These are phyloP conservation scores for Danielia oregonensis DNA, from an alignment of 805 yeast genomes.

Conservation along the genomic window DNA sequence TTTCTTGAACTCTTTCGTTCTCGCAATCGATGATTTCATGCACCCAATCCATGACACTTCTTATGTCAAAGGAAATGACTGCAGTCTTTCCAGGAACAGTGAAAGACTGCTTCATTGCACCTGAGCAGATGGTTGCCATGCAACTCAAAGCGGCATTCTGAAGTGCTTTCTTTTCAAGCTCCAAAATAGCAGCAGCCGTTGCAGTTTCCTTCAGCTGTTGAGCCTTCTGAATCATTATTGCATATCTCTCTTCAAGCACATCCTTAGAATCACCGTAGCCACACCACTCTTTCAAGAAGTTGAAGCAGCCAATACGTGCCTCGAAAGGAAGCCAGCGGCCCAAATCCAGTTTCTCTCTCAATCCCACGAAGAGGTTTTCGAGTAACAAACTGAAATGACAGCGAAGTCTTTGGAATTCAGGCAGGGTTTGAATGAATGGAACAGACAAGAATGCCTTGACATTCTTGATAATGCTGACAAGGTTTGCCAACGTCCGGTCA, in stretches of 20 bases:
- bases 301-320: constrained; percentile 78
- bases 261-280: constrained; percentile 71
- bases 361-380: constrained; percentile 65
- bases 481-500: constrained; percentile 61
- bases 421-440: constrained; percentile 57
- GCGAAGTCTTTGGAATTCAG: constrained; percentile 72
- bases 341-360: constrained; percentile 36
- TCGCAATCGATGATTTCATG: constrained; percentile 61
- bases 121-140: constrained; percentile 78
- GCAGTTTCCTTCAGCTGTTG: constrained; percentile 37
- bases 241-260: constrained; percentile 64
- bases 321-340: constrained; percentile 75
- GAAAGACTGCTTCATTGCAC: constrained; percentile 55
- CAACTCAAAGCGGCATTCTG: constrained; percentile 73
- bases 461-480: constrained; percentile 59
- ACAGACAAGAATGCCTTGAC: constrained; percentile 57
- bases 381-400: constrained; percentile 80
- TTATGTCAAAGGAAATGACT: constrained; percentile 65
- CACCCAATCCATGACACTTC: constrained; percentile 75
- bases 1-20: constrained; percentile 51
- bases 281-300: constrained; percentile 89
- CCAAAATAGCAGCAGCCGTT: constrained; percentile 70
- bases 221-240: constrained; percentile 46
- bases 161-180: constrained; percentile 68
- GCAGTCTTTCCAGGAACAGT: constrained; percentile 46